Percentiles rank a stretch among this genome's conserved stretches.
Evolutionary conservation across 148 eudicot genomes (phyloP).

Genomic region (Tetragonia tetragonoides): DNA sequence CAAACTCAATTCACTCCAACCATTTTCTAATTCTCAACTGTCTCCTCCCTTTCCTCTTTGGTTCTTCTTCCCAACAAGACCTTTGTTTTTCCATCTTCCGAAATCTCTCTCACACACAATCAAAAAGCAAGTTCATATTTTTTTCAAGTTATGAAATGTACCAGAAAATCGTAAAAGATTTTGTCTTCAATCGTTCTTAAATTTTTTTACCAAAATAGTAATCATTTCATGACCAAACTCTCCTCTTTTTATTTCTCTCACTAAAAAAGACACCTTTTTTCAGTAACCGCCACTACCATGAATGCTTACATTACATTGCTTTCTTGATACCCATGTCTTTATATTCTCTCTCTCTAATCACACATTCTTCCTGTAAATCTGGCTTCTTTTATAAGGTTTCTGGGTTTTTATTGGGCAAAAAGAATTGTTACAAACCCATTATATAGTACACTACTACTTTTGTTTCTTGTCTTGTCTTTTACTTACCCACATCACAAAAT

Average conservation of each 20-base stretch:
- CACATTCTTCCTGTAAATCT: not conserved
- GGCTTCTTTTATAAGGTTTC: conserved; percentile 12
- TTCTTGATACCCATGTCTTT: conserved; percentile 16
- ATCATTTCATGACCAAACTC: conserved; percentile 1
- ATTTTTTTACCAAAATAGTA: not conserved
- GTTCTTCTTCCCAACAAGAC: not conserved
- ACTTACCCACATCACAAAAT: conserved; percentile 15
- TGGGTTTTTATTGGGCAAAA: not conserved
- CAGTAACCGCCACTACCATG: conserved; percentile 15
- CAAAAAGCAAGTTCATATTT: too few relatives aligned
- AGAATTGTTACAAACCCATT: not conserved
- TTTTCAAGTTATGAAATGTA: too few relatives aligned
- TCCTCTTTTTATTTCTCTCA: not conserved
- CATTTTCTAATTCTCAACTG: not conserved
- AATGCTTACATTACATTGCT: conserved; percentile 20
- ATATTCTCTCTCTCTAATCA: not conserved
- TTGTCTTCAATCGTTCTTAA: not conserved
- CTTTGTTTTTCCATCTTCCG: not conserved
- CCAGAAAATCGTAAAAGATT: not conserved
- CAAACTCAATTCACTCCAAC: too few relatives aligned
- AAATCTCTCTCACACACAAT: not conserved
- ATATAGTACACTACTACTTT: not conserved
- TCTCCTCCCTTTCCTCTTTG: not conserved
- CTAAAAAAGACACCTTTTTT: not conserved
- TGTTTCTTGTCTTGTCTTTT: not conserved